Evolutionary conservation across 140 eudicot species (phyloP).

Genomic region (Anethum foeniculum): DNA sequence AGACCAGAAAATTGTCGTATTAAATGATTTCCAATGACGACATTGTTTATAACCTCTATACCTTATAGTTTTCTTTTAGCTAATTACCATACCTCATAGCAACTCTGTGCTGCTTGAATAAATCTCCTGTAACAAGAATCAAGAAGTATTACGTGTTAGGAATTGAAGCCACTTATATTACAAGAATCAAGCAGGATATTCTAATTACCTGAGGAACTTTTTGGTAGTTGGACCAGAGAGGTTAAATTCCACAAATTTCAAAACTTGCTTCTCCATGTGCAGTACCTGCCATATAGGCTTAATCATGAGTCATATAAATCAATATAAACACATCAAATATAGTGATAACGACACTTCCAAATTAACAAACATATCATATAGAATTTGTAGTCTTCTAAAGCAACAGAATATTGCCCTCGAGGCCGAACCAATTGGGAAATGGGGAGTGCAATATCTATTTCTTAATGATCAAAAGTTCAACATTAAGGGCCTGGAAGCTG

Average conservation of each 20-base stretch:
- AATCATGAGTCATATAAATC: neutral
- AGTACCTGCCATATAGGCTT: conserved; percentile 54
- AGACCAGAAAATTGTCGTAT: neutral
- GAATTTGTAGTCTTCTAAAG: neutral
- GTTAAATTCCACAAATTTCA: conserved; percentile 58
- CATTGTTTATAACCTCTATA: conserved; percentile 13
- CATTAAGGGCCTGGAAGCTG: neutral
- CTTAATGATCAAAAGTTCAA: neutral
- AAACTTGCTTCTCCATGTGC: conserved; percentile 71
- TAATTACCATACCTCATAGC: conserved; percentile 47
- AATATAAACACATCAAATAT: neutral
- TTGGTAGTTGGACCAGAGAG: conserved; percentile 72
- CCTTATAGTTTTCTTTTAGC: conserved; percentile 38
- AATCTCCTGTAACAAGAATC: conserved; percentile 49
- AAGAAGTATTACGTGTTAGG: conserved; percentile 6
- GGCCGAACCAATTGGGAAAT: neutral
- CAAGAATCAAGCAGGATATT: conserved; percentile 6
- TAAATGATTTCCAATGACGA: neutral
- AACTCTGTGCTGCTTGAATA: conserved; percentile 79
- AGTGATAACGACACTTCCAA: neutral
- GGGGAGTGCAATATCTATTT: neutral
- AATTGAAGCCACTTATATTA: conserved; percentile 3
- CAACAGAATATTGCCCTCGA: neutral
- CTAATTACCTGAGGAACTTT: conserved; percentile 67
- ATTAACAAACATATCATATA: neutral